Conservation (phyloP, 495 filamentous ascomycete species). For the Trichodelitschia bisporula region DNA sequence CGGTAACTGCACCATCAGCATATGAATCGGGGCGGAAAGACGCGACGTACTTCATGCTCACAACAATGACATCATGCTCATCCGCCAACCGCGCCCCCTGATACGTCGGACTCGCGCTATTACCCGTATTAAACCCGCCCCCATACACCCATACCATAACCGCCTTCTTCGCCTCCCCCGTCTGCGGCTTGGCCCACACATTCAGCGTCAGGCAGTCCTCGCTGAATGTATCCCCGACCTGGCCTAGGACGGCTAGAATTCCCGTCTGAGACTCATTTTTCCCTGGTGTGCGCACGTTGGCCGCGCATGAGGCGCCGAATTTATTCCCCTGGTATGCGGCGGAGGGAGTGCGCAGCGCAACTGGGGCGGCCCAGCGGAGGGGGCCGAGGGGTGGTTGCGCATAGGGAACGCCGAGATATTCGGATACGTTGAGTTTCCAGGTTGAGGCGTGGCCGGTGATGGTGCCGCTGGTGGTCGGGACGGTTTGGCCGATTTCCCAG, state of each 20-base stretch:
- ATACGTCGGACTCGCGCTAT: not conserved
- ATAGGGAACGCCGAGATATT: too few relatives aligned
- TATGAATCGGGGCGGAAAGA: slow-evolving; percentile 3
- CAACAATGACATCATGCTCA: slow-evolving; percentile 1
- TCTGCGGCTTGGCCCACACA: slow-evolving; percentile 3
- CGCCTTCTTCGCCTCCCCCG: slow-evolving; percentile 1
- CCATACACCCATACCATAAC: slow-evolving; percentile 2
- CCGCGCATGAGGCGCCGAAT: too few relatives aligned
- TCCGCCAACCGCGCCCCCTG: slow-evolving; percentile 1
- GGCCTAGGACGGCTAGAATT: not conserved
- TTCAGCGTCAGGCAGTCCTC: slow-evolving; percentile 3
- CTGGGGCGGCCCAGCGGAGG: too few relatives aligned
- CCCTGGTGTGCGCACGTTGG: too few relatives aligned
- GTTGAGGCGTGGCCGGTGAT: too few relatives aligned
- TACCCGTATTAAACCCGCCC: slow-evolving; percentile 1
- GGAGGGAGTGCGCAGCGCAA: too few relatives aligned
- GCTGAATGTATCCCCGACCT: not conserved
- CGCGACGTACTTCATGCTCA: slow-evolving; percentile 1
- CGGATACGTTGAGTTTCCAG: too few relatives aligned
- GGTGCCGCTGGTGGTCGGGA: too few relatives aligned
- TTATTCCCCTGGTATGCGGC: too few relatives aligned
- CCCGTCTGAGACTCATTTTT: too few relatives aligned
- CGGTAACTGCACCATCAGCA: slow-evolving; percentile 8
- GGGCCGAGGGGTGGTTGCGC: too few relatives aligned
- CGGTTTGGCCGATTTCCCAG: too few relatives aligned